phyloP scores from a whole-genome alignment of 78 protist genomes.

The Dictyostelium firmibasis region DNA sequence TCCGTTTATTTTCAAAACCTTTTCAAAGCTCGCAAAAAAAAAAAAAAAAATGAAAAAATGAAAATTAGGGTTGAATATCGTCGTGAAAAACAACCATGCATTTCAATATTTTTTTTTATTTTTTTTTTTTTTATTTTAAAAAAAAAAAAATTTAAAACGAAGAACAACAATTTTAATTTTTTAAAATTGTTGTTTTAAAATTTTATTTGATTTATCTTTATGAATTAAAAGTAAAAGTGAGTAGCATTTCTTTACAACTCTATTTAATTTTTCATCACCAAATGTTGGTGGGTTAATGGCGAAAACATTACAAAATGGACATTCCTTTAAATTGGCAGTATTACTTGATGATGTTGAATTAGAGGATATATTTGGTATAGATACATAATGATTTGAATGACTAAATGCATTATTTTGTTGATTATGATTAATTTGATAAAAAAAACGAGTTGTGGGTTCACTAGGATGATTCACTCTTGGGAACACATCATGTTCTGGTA shows the following conservation, averaged over 20 bases:
- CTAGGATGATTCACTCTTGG: background rate
- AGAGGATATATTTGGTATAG: background rate
- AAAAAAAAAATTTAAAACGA: background rate
- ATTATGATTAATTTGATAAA: background rate
- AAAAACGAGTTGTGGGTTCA: background rate
- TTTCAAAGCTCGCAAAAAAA: no score
- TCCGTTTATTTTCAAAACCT: background rate
- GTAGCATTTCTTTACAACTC: constrained; percentile 24
- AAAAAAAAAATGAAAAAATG: background rate
- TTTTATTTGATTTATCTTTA: background rate
- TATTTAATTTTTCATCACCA: constrained; percentile 46
- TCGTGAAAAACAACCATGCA: no score
- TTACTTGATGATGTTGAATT: background rate
- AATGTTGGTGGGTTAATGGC: background rate
- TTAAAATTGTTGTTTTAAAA: background rate
- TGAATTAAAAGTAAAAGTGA: constrained; percentile 14
- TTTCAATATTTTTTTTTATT: no score
- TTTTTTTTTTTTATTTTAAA: no score
- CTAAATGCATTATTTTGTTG: background rate
- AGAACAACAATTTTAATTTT: background rate
- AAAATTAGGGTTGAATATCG: background rate
- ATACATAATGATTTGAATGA: background rate
- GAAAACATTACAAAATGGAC: constrained; percentile 26
- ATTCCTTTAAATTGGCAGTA: background rate
- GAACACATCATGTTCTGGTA: background rate